Evolutionary conservation across 805 yeast species (phyloP), one percentile per base, ranked within the genome.

Genomic region (Wickerhamiella alocasiicola): DNA sequence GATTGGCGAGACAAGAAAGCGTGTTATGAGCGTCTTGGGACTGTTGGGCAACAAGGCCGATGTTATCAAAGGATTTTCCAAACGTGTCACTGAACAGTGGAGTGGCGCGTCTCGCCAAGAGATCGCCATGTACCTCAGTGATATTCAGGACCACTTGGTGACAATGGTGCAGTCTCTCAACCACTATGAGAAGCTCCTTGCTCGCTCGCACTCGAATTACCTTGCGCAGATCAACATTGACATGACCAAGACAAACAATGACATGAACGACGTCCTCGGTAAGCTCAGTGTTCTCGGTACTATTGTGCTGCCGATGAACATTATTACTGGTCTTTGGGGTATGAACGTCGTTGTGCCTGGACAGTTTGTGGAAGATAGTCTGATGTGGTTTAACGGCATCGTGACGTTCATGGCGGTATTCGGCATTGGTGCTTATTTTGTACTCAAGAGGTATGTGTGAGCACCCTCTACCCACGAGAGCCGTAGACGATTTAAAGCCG

Each of bases 301-400:
- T 0, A 83, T 91, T 42, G 95, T 91, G 16, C 65, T 91, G 44
- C 98, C 98, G 3, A 74, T 91, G 72, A 91, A 91, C 56, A 83
- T 91, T 42, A 79, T 91, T 17, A 91, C 98, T 0, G 98, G 98
- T 16, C 63, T 91, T 35, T 91, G 97, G 97, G 98, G 98, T 43
- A 91, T 91, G 98, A 91, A 91, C 63, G 94, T 91, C 49, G 53
- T 83, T 9, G 98, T 91, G 26, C 98, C 98, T 0, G 98, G 98
- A 0, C 97, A 88, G 57, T 37, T 36, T 26, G 71, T 67, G 20
- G 60, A 62, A 6, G 71, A 68, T n/a, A 69, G 74, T 5, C 58
- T 81, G 46, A 50, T 57, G 2, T 81, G 91, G 91, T 81, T 81
- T 55, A 73, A 70, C 49, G 49, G 60, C 7, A 62, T 63, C 34